Base-by-base conservation (phyloP, 148 eudicot genomes). In the Camellia granthamiana region DNA sequence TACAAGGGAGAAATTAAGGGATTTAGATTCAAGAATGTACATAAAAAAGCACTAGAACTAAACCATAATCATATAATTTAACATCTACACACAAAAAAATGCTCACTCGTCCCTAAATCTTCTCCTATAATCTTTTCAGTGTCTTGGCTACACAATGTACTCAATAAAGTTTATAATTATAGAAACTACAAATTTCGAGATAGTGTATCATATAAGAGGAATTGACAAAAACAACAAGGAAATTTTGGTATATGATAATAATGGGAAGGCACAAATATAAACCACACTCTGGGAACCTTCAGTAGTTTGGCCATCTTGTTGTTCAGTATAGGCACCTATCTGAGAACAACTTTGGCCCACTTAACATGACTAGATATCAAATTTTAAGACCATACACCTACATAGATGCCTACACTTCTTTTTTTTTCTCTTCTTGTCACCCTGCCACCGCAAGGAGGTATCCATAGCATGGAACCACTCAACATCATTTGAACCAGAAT, bases 81-180 rank as follows among this genome's bases (percentile, higher is more conserved):
- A 70, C 12, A 12, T 60, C 12, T 38, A 51, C 43, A 78, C 44
- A 9, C 43, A 63, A 8, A 65, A 30, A 30, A 30, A 30, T 30
- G 81, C 94, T 88, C 85, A 93, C 99, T 78, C 94, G 89, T 69
- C 97, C 99, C 65, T 91, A 88, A 72, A 93, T 90, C 89, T 93
- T 95, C 81, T 96, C 99, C 85, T 96, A 98, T 82, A 96, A 84
- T 83, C 99, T 90, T 82, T 92, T 93, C 69, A 92, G 42, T 38
- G 99, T 95, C 88, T 95, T 93, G 23, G 91, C 91, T 47, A 93
- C 93, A 83, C 99, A 95, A 78, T 93, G 11, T 61, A 6, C 23
- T 15, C 68, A 68, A 23, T 74, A 70, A 14, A 59, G 38, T 65
- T 8, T 60, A 47, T 21, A 58, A 30, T 30, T 30, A 30, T 30